Base-by-base conservation (phyloP, 1,284 basidiomycete species). In the Irpex lacteus region DNA sequence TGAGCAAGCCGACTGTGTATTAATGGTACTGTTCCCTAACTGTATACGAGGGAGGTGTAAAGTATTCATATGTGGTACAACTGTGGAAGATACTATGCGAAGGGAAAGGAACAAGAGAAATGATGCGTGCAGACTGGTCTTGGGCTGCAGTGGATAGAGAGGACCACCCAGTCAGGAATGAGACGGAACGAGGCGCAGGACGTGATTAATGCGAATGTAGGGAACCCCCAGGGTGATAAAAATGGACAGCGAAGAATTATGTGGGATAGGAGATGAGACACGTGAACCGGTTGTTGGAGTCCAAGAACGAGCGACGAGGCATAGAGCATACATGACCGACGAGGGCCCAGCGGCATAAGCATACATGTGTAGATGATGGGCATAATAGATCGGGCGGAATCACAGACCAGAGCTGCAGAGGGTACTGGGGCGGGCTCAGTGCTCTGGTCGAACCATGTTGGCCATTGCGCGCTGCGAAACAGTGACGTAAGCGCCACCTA, bases 401-500 rank as follows among this genome's bases (percentile, higher is more conserved):
- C 40, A 60, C 34, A 11, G 34, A n/a, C 18, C 44, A 26, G 36
- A 49, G 63, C 49, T 61, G 54, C 52, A 54, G 7, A 40, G 40
- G 52, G 32, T 58, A 9, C 58, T 40, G 62, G 59, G 52, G 54
- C 54, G 11, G 49, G 18, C 37, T 59, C 47, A 52, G n/a, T 59
- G 62, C 7, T 49, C 57, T 3, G 67, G 57, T 52, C 70, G 69
- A 50, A 72, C 72, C 67, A 73, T 69, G n/a, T 68, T 67, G 50
- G 70, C 70, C 38, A 69, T 71, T 64, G 85, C 91, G 71, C 87
- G 85, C 68, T 90, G 87, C 53, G 91, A 93, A 65, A 94, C 82
- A n/a, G 92, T 94, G 71, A 94, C 86, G 72, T 94, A 94, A 21
- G 92, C 89, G 63, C 92, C 88, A 65, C 91, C 91, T 57, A 84